Conservation (phyloP, 257 asterid species). For the Lithospermum erythrorhizon region DNA sequence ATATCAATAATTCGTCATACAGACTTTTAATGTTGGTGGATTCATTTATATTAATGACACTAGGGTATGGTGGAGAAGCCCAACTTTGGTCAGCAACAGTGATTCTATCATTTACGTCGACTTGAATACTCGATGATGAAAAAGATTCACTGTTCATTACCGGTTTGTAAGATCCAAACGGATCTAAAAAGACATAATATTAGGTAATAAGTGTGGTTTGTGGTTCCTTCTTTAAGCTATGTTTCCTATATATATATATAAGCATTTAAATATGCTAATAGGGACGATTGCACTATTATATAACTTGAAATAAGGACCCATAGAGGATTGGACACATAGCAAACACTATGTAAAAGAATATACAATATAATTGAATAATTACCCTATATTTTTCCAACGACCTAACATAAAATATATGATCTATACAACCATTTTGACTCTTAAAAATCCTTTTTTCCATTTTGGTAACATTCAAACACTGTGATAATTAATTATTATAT, state of each 20-base stretch:
- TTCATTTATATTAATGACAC: constrained; percentile 6
- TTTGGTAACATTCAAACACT: too few species aligned
- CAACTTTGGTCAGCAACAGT: constrained; percentile 1
- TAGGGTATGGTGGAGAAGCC: constrained; percentile 11
- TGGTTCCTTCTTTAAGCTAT: neutral
- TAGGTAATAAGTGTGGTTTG: neutral
- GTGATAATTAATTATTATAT: too few species aligned
- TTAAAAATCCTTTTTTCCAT: too few species aligned
- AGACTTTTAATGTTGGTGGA: constrained; percentile 1
- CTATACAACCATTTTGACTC: too few species aligned
- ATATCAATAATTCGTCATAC: neutral
- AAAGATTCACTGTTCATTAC: neutral
- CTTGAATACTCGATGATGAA: too few species aligned
- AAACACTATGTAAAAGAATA: neutral
- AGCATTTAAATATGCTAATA: neutral
- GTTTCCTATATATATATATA: neutral
- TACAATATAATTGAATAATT: too few species aligned
- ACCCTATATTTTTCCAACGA: too few species aligned
- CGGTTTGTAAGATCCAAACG: constrained; percentile 4
- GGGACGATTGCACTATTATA: too few species aligned
- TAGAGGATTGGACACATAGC: too few species aligned
- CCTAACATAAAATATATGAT: too few species aligned
- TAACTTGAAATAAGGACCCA: neutral
- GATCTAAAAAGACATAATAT: neutral
- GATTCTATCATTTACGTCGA: neutral